These are phyloP conservation scores for Vickermania ingenoplastis DNA, from an alignment of 208 protist species.

Conservation along the genomic window DNA sequence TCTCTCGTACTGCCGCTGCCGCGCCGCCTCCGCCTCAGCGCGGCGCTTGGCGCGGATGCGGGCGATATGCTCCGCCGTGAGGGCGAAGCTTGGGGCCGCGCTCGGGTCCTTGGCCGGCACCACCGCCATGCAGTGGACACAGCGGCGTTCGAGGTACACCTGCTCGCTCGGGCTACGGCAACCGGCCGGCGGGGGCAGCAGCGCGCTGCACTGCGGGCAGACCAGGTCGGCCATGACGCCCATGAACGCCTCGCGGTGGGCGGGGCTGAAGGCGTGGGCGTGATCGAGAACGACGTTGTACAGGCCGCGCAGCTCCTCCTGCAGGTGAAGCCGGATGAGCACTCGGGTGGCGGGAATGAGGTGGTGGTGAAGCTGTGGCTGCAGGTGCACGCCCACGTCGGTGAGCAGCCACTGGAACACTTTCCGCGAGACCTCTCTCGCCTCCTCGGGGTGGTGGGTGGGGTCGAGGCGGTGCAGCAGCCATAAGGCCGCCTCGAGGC, in stretches of 20 bases:
- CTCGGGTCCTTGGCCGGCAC: constrained; percentile 42
- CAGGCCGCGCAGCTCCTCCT: constrained; percentile 54
- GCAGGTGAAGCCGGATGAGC: constrained; percentile 52
- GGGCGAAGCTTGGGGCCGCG: constrained; percentile 52
- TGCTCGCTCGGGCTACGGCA: constrained; percentile 1
- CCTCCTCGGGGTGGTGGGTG: constrained; percentile 63
- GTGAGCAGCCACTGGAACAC: constrained; percentile 76
- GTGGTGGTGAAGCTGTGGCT: constrained; percentile 54
- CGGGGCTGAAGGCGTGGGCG: constrained; percentile 43
- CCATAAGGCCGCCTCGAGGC: constrained; percentile 75
- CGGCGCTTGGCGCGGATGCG: constrained; percentile 35
- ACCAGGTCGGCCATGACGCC: constrained; percentile 60
- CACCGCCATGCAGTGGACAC: constrained; percentile 53
- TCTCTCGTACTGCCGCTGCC: constrained; percentile 27
- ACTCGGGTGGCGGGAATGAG: constrained; percentile 58
- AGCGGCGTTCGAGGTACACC: constrained; percentile 44
- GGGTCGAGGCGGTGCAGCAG: constrained; percentile 65
- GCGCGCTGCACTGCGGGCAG: constrained; percentile 52
- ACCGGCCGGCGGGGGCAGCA: constrained; percentile 16
- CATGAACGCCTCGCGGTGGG: constrained; percentile 63
- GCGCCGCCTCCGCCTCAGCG: constrained; percentile 19
- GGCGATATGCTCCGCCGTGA: constrained; percentile 53
- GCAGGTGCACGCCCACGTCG: constrained; percentile 75
- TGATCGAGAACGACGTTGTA: constrained; percentile 82
- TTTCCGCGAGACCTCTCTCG: constrained; percentile 47